phyloP scores from a whole-genome alignment of 2,329 filamentous ascomycete species.

The Alternaria panax region DNA sequence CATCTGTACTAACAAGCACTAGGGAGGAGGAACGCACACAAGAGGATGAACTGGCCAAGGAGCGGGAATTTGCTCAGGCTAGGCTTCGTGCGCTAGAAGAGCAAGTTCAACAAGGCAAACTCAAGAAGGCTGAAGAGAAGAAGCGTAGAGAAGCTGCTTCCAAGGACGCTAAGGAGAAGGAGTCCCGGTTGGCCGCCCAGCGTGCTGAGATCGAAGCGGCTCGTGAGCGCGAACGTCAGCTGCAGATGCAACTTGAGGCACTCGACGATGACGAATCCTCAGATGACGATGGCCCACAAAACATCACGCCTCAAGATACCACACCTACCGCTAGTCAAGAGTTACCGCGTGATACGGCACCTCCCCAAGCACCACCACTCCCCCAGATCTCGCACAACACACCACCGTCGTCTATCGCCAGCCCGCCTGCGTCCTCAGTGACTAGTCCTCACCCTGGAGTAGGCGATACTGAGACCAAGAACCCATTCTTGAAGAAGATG shows the following conservation, averaged over 20 bases:
- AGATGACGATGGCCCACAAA: constrained; percentile 78
- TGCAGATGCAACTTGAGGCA: constrained; percentile 86
- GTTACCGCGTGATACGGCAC: constrained; percentile 53
- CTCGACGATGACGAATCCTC: constrained; percentile 71
- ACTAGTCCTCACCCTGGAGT: constrained; percentile 59
- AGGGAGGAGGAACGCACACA: constrained; percentile 78
- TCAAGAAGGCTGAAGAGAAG: constrained; percentile 97
- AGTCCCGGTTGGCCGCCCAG: constrained; percentile 81
- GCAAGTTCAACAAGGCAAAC: constrained; percentile 89
- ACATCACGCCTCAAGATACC: constrained; percentile 69
- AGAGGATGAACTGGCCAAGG: constrained; percentile 80
- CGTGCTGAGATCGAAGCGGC: constrained; percentile 92
- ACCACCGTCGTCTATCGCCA: constrained; percentile 56
- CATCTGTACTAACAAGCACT: constrained; percentile 32
- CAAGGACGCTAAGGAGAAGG: constrained; percentile 87
- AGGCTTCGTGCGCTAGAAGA: constrained; percentile 90
- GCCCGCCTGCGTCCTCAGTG: constrained; percentile 58
- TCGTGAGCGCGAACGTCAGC: constrained; percentile 85
- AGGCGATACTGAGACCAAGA: constrained; percentile 80
- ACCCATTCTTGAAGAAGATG: constrained; percentile 93
- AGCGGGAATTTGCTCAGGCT: constrained; percentile 81
- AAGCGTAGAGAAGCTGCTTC: constrained; percentile 86
- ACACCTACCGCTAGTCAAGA: constrained; percentile 66
- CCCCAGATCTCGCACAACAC: constrained; percentile 49
- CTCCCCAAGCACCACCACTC: constrained; percentile 58